A percentile compares a stretch with the other conserved stretches of the same genome.
phyloP scores from a whole-genome alignment of 441 rosid species.

The Gossypium gossypioides region DNA sequence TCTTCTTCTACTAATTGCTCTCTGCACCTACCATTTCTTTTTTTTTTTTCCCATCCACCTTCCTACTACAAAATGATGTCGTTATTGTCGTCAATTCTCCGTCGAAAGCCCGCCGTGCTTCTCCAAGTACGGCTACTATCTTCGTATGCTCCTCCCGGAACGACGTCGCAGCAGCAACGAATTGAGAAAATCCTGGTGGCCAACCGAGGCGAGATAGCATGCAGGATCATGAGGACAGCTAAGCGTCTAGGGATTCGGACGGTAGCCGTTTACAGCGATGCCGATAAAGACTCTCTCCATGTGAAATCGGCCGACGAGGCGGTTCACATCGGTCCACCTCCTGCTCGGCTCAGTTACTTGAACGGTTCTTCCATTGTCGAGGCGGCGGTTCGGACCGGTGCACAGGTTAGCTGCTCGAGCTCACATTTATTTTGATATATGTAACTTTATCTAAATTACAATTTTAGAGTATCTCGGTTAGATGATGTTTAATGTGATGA shows the following conservation, averaged over 20 bases:
- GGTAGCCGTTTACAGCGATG: constrained; percentile 80
- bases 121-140: constrained; percentile 25
- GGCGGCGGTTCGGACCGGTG: constrained; percentile 75
- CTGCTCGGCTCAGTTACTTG: constrained; percentile 76
- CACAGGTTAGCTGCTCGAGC: constrained; percentile 43
- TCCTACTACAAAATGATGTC: constrained; percentile 30
- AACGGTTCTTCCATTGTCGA: constrained; percentile 48
- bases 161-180: constrained; percentile 19
- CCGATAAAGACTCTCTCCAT: constrained; percentile 57
- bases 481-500: background rate
- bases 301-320: constrained; percentile 82
- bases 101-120: constrained; percentile 31
- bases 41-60: constrained; percentile 1
- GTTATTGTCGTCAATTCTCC: constrained; percentile 39
- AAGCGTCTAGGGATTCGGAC: constrained; percentile 67
- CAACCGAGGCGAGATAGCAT: constrained; percentile 88
- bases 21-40: background rate
- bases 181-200: constrained; percentile 79
- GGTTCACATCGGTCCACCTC: constrained; percentile 66
- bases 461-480: background rate
- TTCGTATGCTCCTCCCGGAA: background rate
- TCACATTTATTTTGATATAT: background rate
- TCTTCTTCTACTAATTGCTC: background rate
- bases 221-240: constrained; percentile 79
- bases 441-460: background rate